Evolutionary conservation across 1,139 yeast genomes (phyloP), one percentile per base, ranked within the genome.

Genomic region (Suhomyces kunorum): DNA sequence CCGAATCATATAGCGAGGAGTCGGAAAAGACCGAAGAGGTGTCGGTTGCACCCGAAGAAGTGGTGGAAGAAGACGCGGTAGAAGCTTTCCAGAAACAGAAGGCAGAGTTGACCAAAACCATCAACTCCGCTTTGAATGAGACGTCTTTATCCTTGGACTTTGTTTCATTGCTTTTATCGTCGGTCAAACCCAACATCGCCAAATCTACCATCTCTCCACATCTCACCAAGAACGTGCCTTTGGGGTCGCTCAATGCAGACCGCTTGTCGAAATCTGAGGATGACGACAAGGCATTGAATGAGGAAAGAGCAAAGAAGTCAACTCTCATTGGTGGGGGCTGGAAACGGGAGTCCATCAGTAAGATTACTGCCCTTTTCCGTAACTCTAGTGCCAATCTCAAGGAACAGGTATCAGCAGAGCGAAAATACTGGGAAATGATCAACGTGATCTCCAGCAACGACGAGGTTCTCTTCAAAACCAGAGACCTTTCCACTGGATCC

Each of bases 131-230:
- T 0, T 70, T 87, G 53, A 92, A 92, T 58, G 98, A 92, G 57
- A 82, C 95, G 0, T 89, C 96, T 0, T 65, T 92, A 30, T 83
- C 96, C 1, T 68, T 90, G 43, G 98, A 92, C 56, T 87, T 90
- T 51, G 84, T 90, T 1, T 87, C 96, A 2, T 69, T 92, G 44
- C 65, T 94, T 40, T 71, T 92, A 33, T 84, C 96, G n/a, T 76
- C 88, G 12, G 79, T 80, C 9, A 76, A 92, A 46, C 96, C 96
- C 2, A 85, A 86, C 16, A 83, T 92, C 1, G 96, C 94, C 1
- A 76, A 85, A 28, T 75, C 90, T 3, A 87, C 97, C 4, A 87
- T 92, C 80, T 88, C 97, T 1, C 92, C 96, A 1, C 90, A 83
- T 61, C 68, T 92, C 46, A 78, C 81, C 49, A 84, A 87, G 50